Percentiles rank a stretch among this genome's conserved stretches.
These are phyloP conservation scores for Jamesozyma gamospora DNA, from an alignment of 805 yeast genomes.

Conservation along the genomic window DNA sequence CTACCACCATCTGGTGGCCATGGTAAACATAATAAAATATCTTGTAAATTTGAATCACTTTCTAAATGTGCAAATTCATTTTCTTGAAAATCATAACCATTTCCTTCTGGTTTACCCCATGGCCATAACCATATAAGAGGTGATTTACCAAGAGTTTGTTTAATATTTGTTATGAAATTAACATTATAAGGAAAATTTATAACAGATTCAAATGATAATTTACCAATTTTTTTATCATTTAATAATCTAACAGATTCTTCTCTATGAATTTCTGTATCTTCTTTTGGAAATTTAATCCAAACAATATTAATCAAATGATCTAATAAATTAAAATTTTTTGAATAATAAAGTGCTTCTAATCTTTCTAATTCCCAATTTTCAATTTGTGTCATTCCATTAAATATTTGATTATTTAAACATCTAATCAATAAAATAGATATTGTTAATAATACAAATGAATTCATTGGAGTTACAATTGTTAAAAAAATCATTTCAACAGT, in stretches of 20 bases:
- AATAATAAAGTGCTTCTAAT: conserved; percentile 52
- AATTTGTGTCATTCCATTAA: conserved; percentile 74
- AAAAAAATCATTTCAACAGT: conserved; percentile 46
- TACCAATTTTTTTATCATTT: conserved; percentile 3
- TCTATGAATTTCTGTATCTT: conserved; percentile 8
- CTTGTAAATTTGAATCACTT: conserved; percentile 23
- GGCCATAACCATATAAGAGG: conserved; percentile 63
- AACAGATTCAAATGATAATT: conserved; percentile 49
- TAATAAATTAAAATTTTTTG: conserved; percentile 32
- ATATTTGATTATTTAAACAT: conserved; percentile 43
- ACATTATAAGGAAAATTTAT: conserved; percentile 75
- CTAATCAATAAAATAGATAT: conserved; percentile 52
- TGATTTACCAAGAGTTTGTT: conserved; percentile 47
- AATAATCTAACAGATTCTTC: conserved; percentile 10
- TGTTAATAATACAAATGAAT: conserved; percentile 50
- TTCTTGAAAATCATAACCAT: conserved; percentile 50
- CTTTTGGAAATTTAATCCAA: conserved; percentile 32
- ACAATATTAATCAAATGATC: conserved; percentile 37
- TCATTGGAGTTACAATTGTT: conserved; percentile 43
- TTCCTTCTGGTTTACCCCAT: conserved; percentile 50
- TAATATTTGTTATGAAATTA: conserved; percentile 47
- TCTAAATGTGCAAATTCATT: conserved; percentile 40
- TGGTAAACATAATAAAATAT: conserved; percentile 57
- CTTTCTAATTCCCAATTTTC: conserved; percentile 91
- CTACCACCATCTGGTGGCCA: conserved; percentile 89